Percentiles rank a stretch among this genome's conserved stretches.
These are phyloP conservation scores for Leishmania braziliensis DNA, from an alignment of 208 protist genomes.

Conservation along the genomic window DNA sequence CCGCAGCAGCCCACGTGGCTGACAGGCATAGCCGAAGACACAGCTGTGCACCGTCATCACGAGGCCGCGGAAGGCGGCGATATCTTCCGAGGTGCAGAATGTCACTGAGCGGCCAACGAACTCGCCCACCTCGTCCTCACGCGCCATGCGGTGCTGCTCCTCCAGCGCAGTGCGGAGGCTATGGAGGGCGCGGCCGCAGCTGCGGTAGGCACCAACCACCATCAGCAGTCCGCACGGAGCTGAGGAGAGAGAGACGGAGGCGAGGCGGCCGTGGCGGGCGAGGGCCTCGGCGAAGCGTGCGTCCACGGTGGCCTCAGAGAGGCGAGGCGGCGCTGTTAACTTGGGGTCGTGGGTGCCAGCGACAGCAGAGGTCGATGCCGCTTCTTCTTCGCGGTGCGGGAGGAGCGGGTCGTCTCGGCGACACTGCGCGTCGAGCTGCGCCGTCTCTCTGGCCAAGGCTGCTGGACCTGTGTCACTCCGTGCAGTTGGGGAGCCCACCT, in stretches of 20 bases:
- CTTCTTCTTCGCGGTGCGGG: background rate
- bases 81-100: constrained; percentile 73
- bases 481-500: background rate
- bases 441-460: background rate
- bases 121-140: constrained; percentile 39
- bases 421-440: constrained; percentile 9
- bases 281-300: constrained; percentile 10
- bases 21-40: constrained; percentile 59
- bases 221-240: constrained; percentile 62
- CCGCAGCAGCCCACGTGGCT: constrained; percentile 58
- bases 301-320: constrained; percentile 5
- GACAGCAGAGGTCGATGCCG: background rate
- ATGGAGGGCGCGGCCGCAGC: constrained; percentile 42
- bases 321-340: background rate
- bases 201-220: constrained; percentile 60
- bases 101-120: constrained; percentile 48
- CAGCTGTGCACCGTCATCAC: constrained; percentile 58
- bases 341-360: background rate
- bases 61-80: constrained; percentile 42
- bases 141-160: constrained; percentile 45
- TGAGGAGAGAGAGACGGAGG: constrained; percentile 15
- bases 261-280: constrained; percentile 4
- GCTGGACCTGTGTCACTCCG: background rate
- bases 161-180: constrained; percentile 53
- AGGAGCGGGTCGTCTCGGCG: constrained; percentile 1